phyloP scores from a whole-genome alignment of 768 basidiomycete genomes.

The Xanthoconium purpureum region DNA sequence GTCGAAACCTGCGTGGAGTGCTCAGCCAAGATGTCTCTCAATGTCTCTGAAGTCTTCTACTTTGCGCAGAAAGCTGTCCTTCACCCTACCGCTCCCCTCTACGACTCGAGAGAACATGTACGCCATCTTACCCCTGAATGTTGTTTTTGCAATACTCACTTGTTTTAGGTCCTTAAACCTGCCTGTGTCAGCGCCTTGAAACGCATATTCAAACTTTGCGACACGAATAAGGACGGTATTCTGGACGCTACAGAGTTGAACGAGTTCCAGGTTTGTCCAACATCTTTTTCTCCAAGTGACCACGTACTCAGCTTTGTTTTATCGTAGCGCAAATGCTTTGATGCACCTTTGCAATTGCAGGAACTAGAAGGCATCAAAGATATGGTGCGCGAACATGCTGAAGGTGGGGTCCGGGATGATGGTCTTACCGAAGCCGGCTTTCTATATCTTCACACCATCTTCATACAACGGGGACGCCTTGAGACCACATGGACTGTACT shows the following conservation, averaged over 20 bases:
- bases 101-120: conserved; percentile 94
- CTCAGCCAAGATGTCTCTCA: conserved; percentile 86
- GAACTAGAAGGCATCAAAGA: conserved; percentile 96
- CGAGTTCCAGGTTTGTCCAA: conserved; percentile 80
- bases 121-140: conserved; percentile 27
- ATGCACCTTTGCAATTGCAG: conserved; percentile 84
- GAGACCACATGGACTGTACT: conserved; percentile 99
- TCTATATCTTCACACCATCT: conserved; percentile 91
- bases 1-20: conserved; percentile 98
- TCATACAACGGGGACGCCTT: conserved; percentile 91
- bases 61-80: conserved; percentile 98
- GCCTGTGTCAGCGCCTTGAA: conserved; percentile 83
- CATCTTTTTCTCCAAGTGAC: background rate
- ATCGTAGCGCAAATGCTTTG: conserved; percentile 87
- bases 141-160: conserved; percentile 12
- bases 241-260: conserved; percentile 89
- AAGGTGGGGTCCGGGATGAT: conserved; percentile 67
- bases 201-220: conserved; percentile 96
- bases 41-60: conserved; percentile 96
- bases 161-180: conserved; percentile 80
- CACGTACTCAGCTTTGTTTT: background rate
- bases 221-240: conserved; percentile 90
- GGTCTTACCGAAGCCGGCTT: conserved; percentile 93
- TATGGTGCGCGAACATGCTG: conserved; percentile 79
- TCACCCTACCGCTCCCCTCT: conserved; percentile 94